Evolutionary conservation across 2,329 filamentous ascomycete species (phyloP).

Genomic region (Cladophialophora bantiana): DNA sequence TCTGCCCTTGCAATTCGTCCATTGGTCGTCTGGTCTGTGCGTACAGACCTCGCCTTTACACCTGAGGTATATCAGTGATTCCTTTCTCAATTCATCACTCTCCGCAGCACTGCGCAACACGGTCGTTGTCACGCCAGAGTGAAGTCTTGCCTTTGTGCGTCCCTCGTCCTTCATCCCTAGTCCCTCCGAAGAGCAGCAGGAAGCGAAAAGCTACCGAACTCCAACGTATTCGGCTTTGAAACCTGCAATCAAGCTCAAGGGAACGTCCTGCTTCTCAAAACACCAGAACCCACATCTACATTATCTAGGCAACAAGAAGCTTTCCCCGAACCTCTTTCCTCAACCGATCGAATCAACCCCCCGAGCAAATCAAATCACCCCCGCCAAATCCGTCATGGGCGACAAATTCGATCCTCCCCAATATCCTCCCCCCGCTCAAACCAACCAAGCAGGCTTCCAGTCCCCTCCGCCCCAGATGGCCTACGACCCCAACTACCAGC

Average conservation of each 20-base stretch:
- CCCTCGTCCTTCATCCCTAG: too few species aligned
- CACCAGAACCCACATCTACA: not conserved
- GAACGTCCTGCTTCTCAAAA: not conserved
- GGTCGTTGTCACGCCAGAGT: not conserved
- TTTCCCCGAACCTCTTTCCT: not conserved
- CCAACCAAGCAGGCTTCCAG: slow-evolving; percentile 16
- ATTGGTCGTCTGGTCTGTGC: not conserved
- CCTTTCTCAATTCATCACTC: not conserved
- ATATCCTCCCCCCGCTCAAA: slow-evolving; percentile 26
- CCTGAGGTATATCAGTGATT: not conserved
- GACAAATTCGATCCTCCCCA: slow-evolving; percentile 30
- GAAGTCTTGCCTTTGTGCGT: too few species aligned
- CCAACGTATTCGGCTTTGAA: not conserved
- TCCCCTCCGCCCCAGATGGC: slow-evolving; percentile 29
- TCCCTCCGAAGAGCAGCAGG: too few species aligned
- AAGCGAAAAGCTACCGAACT: too few species aligned
- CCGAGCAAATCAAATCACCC: not conserved
- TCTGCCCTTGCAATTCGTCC: not conserved
- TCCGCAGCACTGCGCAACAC: not conserved
- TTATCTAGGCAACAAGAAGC: not conserved
- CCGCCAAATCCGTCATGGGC: slow-evolving; percentile 18
- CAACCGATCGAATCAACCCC: not conserved
- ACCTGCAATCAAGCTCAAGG: not conserved
- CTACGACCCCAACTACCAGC: slow-evolving; percentile 25
- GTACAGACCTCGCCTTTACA: not conserved